These are phyloP conservation scores for Coemansia sp. DNA, from an alignment of 192 early-diverging fungal species.

Conservation along the genomic window DNA sequence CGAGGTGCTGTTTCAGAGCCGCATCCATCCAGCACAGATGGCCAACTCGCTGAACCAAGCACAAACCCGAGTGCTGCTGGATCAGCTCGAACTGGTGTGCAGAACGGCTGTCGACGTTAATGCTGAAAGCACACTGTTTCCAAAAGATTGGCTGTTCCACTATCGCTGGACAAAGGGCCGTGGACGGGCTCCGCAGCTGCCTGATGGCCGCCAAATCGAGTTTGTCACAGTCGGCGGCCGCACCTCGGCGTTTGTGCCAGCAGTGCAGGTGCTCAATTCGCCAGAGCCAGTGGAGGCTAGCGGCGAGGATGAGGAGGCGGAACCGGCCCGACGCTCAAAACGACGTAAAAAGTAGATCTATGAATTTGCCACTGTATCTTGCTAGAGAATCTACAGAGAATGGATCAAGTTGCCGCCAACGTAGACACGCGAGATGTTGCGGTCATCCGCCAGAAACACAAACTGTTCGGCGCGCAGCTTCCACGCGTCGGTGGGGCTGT, in stretches of 20 bases:
- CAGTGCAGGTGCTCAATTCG: constrained; percentile 13
- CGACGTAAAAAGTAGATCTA: constrained; percentile 2
- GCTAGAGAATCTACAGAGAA: constrained; percentile 5
- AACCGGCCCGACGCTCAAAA: too few species aligned
- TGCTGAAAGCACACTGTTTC: constrained; percentile 66
- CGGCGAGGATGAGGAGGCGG: too few species aligned
- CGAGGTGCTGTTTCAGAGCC: constrained; percentile 71
- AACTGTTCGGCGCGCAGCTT: constrained; percentile 72
- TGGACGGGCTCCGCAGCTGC: constrained; percentile 36
- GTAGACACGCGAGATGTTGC: constrained; percentile 76
- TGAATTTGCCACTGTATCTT: neutral
- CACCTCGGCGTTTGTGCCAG: constrained; percentile 31
- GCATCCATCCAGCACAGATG: constrained; percentile 63
- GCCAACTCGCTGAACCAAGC: constrained; percentile 46
- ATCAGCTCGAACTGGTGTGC: constrained; percentile 51
- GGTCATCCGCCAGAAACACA: constrained; percentile 85
- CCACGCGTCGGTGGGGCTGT: constrained; percentile 21
- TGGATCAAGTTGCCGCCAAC: constrained; percentile 65
- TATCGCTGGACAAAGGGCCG: constrained; percentile 69
- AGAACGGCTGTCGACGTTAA: constrained; percentile 57
- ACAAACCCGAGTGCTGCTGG: constrained; percentile 52
- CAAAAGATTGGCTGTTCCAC: constrained; percentile 73
- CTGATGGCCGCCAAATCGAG: constrained; percentile 56
- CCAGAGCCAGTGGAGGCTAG: neutral
- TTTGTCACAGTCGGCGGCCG: constrained; percentile 65